A percentile compares a stretch with the other conserved stretches of the same genome.
These are phyloP conservation scores for Suillus tomentosus DNA, from an alignment of 768 basidiomycete species.

Conservation along the genomic window DNA sequence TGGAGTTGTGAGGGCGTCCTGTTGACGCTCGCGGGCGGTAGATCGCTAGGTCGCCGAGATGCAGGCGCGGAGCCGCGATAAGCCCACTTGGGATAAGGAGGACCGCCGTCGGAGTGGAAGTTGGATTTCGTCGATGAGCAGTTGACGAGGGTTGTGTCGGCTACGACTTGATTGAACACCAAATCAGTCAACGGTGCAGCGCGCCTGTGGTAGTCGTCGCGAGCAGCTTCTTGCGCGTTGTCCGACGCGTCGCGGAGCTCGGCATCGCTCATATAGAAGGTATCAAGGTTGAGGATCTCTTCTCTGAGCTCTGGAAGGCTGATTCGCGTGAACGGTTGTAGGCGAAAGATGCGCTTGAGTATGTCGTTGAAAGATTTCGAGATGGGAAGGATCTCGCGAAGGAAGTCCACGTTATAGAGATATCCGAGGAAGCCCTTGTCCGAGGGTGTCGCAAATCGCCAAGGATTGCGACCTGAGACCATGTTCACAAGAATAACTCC, in stretches of 20 bases:
- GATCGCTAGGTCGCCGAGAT: neutral
- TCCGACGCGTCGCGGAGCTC: conserved; percentile 40
- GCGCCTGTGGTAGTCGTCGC: neutral
- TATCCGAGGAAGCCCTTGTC: conserved; percentile 72
- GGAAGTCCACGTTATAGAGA: conserved; percentile 61
- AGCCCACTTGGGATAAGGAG: conserved; percentile 5
- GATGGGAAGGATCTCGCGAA: conserved; percentile 72
- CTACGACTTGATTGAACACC: conserved; percentile 4
- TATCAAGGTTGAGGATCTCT: conserved; percentile 54
- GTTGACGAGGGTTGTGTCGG: conserved; percentile 7
- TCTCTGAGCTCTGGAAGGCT: conserved; percentile 61
- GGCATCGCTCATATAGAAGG: conserved; percentile 60
- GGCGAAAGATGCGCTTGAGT: conserved; percentile 71
- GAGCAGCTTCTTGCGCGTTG: conserved; percentile 10
- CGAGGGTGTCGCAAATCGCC: conserved; percentile 65
- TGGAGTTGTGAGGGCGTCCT: neutral
- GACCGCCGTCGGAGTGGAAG: conserved; percentile 7
- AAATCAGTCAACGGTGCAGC: conserved; percentile 3
- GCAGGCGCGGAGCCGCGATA: neutral
- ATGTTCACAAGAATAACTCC: conserved; percentile 85
- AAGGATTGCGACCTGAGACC: conserved; percentile 71
- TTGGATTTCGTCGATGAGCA: conserved; percentile 3
- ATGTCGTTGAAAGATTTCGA: conserved; percentile 64
- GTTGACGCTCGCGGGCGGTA: neutral
- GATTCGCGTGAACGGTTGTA: conserved; percentile 63